Evolutionary conservation across 1,284 basidiomycete genomes (phyloP), one percentile per base, ranked within the genome.

Genomic region (Trichosporon faecale): DNA sequence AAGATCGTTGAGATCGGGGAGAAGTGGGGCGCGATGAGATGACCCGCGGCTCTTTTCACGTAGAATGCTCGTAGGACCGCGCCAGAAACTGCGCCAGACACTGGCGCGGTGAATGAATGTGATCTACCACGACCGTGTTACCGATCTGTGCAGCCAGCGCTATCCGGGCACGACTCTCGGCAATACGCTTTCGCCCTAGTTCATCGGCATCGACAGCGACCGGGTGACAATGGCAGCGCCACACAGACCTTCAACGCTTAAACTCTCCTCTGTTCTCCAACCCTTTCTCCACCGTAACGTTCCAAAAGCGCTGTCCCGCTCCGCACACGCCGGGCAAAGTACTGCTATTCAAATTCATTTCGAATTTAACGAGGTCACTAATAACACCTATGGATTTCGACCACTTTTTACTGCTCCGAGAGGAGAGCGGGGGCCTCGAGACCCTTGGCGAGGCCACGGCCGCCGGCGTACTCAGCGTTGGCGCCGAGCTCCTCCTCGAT

Each of bases 401-500:
- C 27, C n/a, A 25, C 27, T 31, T 61, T 61, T 23, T 40, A 65
- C 72, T 73, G 75, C 73, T 74, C 70, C 37, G 76, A 77, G 77
- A 83, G 81, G 76, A 95, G 86, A 70, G 89, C 90, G 67, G 94
- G 94, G 71, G 90, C 81, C 31, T 85, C 89, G 74, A 84, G 83
- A 72, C 94, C 94, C 73, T 88, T 89, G 75, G 93, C 91, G 77
- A 96, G 85, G 71, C 93, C 94, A 83, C 88, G 88, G 76, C 87
- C 88, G 72, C 90, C 93, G 72, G 93, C 94, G 80, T 87, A 95
- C 76, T 86, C 87, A 49, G 88, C 88, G 76, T 88, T 80, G 74
- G 76, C 77, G 66, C 79, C 85, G 76, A 95, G 87, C 84, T 94
- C 91, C 85, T 92, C 93, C 91, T 95, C 93, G 73, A 95, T 95